Conservation (phyloP, 352 stramenopile species). For the Peronospora tabacina region DNA sequence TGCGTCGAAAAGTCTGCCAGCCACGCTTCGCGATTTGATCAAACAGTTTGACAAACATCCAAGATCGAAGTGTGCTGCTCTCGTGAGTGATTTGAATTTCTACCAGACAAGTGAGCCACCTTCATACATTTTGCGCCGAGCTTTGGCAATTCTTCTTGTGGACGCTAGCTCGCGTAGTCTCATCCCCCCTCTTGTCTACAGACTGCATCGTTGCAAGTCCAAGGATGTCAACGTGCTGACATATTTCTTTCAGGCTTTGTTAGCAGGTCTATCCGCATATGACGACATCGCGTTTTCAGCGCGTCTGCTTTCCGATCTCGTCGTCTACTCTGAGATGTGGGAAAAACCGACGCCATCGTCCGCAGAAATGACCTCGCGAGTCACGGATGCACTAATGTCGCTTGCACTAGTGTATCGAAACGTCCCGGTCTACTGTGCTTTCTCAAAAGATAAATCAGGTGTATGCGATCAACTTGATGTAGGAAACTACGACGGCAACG, state of each 20-base stretch:
- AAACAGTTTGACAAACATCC: constrained; percentile 21
- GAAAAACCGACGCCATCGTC: constrained; percentile 24
- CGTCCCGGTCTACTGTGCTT: constrained; percentile 43
- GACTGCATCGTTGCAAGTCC: constrained; percentile 29
- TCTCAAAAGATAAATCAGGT: too few species aligned
- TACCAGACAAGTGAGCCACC: constrained; percentile 6
- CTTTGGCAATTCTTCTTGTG: constrained; percentile 28
- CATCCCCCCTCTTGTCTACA: constrained; percentile 35
- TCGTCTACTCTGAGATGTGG: constrained; percentile 53
- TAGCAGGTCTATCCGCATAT: not conserved
- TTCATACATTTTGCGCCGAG: constrained; percentile 23
- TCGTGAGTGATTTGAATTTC: constrained; percentile 8
- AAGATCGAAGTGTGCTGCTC: constrained; percentile 19
- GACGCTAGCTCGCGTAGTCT: constrained; percentile 16
- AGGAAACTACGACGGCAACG: constrained; percentile 16
- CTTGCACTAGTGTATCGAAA: constrained; percentile 2
- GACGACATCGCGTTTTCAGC: constrained; percentile 30
- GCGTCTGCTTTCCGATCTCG: constrained; percentile 32
- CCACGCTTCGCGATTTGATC: constrained; percentile 22
- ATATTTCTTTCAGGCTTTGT: constrained; percentile 18
- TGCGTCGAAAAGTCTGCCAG: constrained; percentile 4
- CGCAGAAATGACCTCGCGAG: constrained; percentile 16
- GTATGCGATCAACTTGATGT: constrained; percentile 24
- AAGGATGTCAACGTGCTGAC: constrained; percentile 26
- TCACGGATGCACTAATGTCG: constrained; percentile 20